Conservation (phyloP, 2,329 filamentous ascomycete species). For the Clarireedia monteithiana region DNA sequence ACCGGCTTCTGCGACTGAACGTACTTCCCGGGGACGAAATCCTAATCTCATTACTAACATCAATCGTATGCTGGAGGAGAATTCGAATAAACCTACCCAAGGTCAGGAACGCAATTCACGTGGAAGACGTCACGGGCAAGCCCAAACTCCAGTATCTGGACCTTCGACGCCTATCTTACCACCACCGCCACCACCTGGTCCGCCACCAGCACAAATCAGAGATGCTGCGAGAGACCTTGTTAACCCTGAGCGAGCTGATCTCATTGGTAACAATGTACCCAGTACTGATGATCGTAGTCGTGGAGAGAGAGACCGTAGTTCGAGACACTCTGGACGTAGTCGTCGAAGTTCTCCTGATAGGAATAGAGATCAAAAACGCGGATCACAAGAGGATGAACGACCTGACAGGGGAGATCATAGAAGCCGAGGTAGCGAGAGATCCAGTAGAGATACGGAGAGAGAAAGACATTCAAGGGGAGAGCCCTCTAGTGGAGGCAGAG, state of each 20-base stretch:
- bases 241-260: constrained; percentile 24
- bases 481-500: constrained; percentile 5
- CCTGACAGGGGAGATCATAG: constrained; percentile 22
- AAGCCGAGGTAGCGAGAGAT: constrained; percentile 20
- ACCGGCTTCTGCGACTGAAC: constrained; percentile 28
- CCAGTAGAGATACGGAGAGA: constrained; percentile 11
- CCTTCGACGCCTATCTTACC: constrained; percentile 44
- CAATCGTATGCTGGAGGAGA: constrained; percentile 29
- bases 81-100: constrained; percentile 41
- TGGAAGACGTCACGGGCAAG: constrained; percentile 34
- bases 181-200: constrained; percentile 31
- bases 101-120: constrained; percentile 27
- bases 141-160: constrained; percentile 46
- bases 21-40: constrained; percentile 35
- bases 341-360: constrained; percentile 24
- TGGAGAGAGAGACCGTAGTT: constrained; percentile 23
- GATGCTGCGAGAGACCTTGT: constrained; percentile 20
- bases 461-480: constrained; percentile 10
- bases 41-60: constrained; percentile 53
- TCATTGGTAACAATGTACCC: constrained; percentile 20
- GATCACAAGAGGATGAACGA: constrained; percentile 21
- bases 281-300: constrained; percentile 15
- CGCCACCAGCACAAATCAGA: constrained; percentile 13
- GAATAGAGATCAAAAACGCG: constrained; percentile 24
- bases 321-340: constrained; percentile 26